These are phyloP conservation scores for Conidiobolus incongruus DNA, from an alignment of 371 early-diverging fungal genomes.

Conservation along the genomic window DNA sequence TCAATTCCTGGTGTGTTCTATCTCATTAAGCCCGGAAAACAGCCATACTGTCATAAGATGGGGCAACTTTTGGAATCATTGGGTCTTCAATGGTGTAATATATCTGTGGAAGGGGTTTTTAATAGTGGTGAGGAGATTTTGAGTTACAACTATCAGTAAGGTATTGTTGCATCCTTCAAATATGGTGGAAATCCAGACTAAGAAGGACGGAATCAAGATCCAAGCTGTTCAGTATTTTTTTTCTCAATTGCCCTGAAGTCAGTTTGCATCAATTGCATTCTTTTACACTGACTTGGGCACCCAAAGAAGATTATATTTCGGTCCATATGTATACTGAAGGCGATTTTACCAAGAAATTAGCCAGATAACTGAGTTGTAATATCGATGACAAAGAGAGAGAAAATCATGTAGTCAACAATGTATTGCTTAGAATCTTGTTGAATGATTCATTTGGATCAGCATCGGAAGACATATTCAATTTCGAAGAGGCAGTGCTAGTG, in stretches of 20 bases:
- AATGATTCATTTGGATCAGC: constrained; percentile 79
- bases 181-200: constrained; percentile 47
- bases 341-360: constrained; percentile 55
- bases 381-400: constrained; percentile 18
- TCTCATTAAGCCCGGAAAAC: constrained; percentile 41
- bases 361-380: constrained; percentile 32
- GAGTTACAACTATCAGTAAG: constrained; percentile 35
- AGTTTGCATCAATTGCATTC: constrained; percentile 59
- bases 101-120: constrained; percentile 45
- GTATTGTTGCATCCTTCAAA: constrained; percentile 34
- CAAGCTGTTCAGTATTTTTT: constrained; percentile 48
- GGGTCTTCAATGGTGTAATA: constrained; percentile 33
- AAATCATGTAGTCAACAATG: background rate
- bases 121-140: constrained; percentile 43
- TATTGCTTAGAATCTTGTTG: constrained; percentile 38
- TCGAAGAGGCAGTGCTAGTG: constrained; percentile 50
- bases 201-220: constrained; percentile 24
- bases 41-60: constrained; percentile 39
- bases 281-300: constrained; percentile 66
- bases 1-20: constrained; percentile 72
- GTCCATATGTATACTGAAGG: constrained; percentile 62
- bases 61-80: constrained; percentile 59
- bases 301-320: constrained; percentile 49
- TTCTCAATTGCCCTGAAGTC: constrained; percentile 34
- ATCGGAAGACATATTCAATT: constrained; percentile 66